These are phyloP conservation scores for Zymoseptoria pseudotritici DNA, from an alignment of 2,329 filamentous ascomycete genomes.

Conservation along the genomic window DNA sequence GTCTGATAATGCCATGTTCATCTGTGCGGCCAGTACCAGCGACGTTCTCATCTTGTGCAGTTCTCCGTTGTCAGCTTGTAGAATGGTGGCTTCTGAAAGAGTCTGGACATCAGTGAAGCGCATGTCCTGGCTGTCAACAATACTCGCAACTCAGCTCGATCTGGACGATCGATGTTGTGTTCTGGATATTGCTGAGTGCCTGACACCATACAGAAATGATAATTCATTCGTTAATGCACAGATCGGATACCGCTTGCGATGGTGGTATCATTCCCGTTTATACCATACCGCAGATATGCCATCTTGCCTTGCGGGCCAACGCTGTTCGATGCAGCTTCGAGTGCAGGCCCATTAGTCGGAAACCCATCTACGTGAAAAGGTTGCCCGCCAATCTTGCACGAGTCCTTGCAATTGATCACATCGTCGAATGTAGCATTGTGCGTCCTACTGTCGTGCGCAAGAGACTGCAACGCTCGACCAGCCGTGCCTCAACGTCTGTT, in stretches of 20 bases:
- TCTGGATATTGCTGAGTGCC: slow-evolving; percentile 37
- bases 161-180: slow-evolving; percentile 43
- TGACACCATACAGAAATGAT: slow-evolving; percentile 41
- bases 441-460: slow-evolving; percentile 4
- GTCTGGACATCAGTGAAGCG: slow-evolving; percentile 43
- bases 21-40: slow-evolving; percentile 3
- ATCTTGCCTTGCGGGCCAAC: slow-evolving; percentile 25
- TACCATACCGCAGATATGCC: slow-evolving; percentile 37
- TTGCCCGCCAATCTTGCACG: slow-evolving; percentile 7
- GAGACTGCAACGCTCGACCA: slow-evolving; percentile 1
- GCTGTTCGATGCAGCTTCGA: slow-evolving; percentile 13
- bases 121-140: slow-evolving; percentile 46
- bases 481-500: slow-evolving; percentile 1
- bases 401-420: slow-evolving; percentile 12
- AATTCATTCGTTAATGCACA: slow-evolving; percentile 48
- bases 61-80: slow-evolving; percentile 25
- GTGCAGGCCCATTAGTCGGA: slow-evolving; percentile 28
- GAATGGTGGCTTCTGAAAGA: slow-evolving; percentile 36
- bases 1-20: slow-evolving; percentile 41
- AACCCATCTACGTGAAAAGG: slow-evolving; percentile 27
- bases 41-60: no score
- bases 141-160: slow-evolving; percentile 45
- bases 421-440: slow-evolving; percentile 3
- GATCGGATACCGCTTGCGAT: slow-evolving; percentile 44
- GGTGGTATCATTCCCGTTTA: slow-evolving; percentile 39